A percentile compares a stretch with the other conserved stretches of the same genome.
Conservation (phyloP, 116 monocot species). For the Zostera marina region DNA sequence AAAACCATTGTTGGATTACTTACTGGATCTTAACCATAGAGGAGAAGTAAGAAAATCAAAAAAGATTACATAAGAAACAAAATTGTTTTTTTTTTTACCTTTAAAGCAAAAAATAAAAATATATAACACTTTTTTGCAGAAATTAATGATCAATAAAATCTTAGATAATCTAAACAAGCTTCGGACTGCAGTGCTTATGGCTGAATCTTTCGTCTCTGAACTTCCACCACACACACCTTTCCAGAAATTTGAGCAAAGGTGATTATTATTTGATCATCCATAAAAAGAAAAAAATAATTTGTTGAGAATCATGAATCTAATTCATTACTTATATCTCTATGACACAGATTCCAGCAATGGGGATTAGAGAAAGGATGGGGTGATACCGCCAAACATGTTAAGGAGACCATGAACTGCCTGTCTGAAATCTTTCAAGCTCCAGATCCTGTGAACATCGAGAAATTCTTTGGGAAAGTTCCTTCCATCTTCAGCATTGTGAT, state of each 20-base stretch:
- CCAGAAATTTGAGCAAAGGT: conserved; percentile 77
- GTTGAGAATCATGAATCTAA: not conserved
- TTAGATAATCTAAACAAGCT: conserved; percentile 71
- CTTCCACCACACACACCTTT: conserved; percentile 52
- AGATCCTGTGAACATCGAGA: conserved; percentile 55
- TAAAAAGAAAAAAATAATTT: not conserved
- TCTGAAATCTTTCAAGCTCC: conserved; percentile 88
- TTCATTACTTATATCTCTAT: not conserved
- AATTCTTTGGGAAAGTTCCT: conserved; percentile 57
- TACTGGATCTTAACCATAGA: conserved; percentile 43
- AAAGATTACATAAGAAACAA: not conserved
- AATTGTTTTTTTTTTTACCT: not conserved
- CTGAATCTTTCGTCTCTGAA: conserved; percentile 45
- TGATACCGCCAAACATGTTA: conserved; percentile 53
- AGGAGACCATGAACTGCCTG: conserved; percentile 48
- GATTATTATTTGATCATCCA: not conserved
- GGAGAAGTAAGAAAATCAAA: conserved; percentile 26
- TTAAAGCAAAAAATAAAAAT: not conserved
- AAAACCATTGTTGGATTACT: conserved; percentile 59
- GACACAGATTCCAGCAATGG: conserved; percentile 67
- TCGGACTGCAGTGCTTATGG: conserved; percentile 60
- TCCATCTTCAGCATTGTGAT: conserved; percentile 65
- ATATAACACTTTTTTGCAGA: conserved; percentile 24
- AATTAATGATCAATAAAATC: conserved; percentile 55
- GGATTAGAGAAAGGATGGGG: conserved; percentile 94